Conservation (phyloP, 2,329 filamentous ascomycete species). For the Plenodomus biglobosus region DNA sequence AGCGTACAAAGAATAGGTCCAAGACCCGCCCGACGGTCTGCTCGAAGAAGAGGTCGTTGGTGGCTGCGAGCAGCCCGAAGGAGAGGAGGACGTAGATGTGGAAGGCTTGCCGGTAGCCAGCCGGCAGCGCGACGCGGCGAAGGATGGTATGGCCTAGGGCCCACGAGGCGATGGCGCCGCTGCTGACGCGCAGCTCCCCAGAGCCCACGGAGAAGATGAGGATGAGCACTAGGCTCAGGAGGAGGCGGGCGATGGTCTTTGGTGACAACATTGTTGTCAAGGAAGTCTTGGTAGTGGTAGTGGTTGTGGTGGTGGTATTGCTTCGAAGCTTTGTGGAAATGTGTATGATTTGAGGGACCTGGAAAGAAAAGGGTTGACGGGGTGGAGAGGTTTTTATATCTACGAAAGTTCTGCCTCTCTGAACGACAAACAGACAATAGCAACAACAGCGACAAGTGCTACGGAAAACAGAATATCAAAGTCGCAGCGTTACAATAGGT, state of each 20-base stretch:
- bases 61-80: conserved; percentile 10
- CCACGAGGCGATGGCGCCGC: conserved; percentile 7
- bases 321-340: neutral
- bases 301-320: neutral
- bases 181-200: conserved; percentile 7
- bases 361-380: neutral
- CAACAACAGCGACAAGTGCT: neutral
- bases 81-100: conserved; percentile 7
- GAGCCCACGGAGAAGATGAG: conserved; percentile 5
- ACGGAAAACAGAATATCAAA: neutral
- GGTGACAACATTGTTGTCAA: conserved; percentile 8
- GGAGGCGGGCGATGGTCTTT: conserved; percentile 2
- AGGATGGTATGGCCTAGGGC: conserved; percentile 9
- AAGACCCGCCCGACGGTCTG: conserved; percentile 9
- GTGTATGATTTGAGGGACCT: neutral
- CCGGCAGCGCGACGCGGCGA: neutral
- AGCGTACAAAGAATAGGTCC: conserved; percentile 6
- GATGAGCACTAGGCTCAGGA: conserved; percentile 10
- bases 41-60: conserved; percentile 12
- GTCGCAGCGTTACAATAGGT: neutral
- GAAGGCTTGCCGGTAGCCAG: neutral
- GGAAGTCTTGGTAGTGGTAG: neutral
- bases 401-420: neutral
- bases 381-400: neutral
- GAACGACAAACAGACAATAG: neutral